phyloP scores from a whole-genome alignment of 2,329 filamentous ascomycete genomes.

The Botrytis byssoidea region DNA sequence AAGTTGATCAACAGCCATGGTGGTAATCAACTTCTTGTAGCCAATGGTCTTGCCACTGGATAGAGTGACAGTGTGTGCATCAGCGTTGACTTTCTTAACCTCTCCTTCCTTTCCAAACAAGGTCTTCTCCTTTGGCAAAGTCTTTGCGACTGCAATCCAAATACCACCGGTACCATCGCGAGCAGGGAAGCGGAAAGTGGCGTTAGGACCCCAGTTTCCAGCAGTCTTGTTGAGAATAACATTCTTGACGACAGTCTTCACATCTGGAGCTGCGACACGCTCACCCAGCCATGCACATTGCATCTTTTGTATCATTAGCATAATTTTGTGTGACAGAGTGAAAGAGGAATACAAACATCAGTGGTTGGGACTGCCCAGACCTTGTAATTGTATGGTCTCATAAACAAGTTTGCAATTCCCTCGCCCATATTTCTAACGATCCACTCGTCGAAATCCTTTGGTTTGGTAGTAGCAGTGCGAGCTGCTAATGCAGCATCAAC shows the following conservation, averaged over 20 bases:
- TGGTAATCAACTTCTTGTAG: conserved; percentile 91
- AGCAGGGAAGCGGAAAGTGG: conserved; percentile 97
- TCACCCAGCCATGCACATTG: conserved; percentile 98
- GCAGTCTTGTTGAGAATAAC: conserved; percentile 95
- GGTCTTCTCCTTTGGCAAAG: conserved; percentile 87
- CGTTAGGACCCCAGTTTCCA: conserved; percentile 97
- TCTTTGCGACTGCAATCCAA: conserved; percentile 96
- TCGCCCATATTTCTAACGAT: conserved; percentile 88
- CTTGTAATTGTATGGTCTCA: conserved; percentile 99
- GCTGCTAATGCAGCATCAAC: conserved; percentile 90
- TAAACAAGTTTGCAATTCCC: conserved; percentile 92
- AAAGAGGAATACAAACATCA: conserved; percentile 61
- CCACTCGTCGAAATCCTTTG: conserved; percentile 97
- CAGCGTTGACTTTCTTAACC: conserved; percentile 83
- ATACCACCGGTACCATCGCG: conserved; percentile 95
- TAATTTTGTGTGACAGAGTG: too few relatives aligned
- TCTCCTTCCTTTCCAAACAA: conserved; percentile 81
- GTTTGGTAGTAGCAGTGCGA: conserved; percentile 85
- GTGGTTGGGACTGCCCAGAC: conserved; percentile 98
- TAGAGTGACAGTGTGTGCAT: conserved; percentile 78
- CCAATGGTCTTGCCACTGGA: conserved; percentile 83
- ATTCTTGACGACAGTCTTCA: conserved; percentile 92
- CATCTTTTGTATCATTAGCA: conserved; percentile 63
- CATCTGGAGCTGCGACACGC: conserved; percentile 93
- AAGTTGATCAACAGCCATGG: conserved; percentile 91